Conservation (phyloP, 176 grass and related monocot genomes). For the Microstegium vimineum region DNA sequence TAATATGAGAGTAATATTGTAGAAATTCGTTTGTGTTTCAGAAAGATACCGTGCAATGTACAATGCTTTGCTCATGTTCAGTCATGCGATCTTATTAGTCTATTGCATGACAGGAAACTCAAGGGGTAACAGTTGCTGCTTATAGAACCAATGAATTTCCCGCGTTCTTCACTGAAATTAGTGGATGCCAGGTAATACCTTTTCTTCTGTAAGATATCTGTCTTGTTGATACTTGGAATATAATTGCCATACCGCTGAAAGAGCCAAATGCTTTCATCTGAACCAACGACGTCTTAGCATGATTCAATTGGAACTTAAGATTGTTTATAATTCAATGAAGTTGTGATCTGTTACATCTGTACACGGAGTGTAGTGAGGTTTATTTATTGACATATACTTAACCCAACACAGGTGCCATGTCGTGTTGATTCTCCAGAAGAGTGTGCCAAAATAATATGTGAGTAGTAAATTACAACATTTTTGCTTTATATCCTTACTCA, state of each 20-base stretch:
- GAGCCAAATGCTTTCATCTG: neutral
- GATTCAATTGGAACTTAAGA: neutral
- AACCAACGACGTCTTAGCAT: neutral
- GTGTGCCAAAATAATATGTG: slow-evolving; percentile 82
- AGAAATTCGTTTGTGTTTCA: neutral
- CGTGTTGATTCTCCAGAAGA: slow-evolving; percentile 77
- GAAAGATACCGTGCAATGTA: neutral
- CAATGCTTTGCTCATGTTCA: neutral
- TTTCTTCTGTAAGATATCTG: neutral
- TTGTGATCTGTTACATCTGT: no score
- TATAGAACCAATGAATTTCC: slow-evolving; percentile 86
- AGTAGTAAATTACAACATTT: neutral
- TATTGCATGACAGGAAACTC: slow-evolving; percentile 66
- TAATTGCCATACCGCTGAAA: neutral
- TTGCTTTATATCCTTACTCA: neutral
- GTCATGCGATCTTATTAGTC: neutral
- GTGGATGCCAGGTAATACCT: slow-evolving; percentile 73
- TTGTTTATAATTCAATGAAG: no score
- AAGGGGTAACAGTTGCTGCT: slow-evolving; percentile 81
- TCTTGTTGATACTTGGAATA: neutral
- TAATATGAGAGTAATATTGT: neutral
- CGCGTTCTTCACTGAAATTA: slow-evolving; percentile 76
- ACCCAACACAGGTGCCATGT: slow-evolving; percentile 61
- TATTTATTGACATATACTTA: neutral
- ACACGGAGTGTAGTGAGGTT: neutral